Evolutionary conservation across 2,329 filamentous ascomycete genomes (phyloP), one percentile per base, ranked within the genome.

Genomic region (Colletotrichum tanaceti): DNA sequence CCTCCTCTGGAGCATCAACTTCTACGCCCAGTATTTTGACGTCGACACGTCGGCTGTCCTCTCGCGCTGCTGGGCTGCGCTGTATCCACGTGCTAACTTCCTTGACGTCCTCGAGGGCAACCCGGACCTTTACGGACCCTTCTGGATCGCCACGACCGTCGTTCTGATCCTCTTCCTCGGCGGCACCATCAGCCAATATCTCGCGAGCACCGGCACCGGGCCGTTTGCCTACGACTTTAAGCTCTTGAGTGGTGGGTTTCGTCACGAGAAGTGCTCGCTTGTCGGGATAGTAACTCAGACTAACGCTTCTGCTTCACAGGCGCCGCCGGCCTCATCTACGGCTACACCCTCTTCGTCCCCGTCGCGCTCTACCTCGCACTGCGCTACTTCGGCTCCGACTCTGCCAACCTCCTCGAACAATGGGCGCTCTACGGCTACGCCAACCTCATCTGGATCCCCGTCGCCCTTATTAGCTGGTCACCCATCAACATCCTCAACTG

Each of bases 71-170:
- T 90, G 90, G 80, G 91, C 94, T 1, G 91, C 95, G n/a, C 83
- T 98, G 46, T 97, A 92, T 80, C 96, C 96, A 53, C 90, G 93
- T 71, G 91, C 91, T 66, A 98, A 97, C 84, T 99, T 99, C 82
- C 90, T 99, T 71, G 96, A 99, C 77, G 93, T 98, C 43, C 87
- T 99, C 35, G 96, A 99, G 78, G 96, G 96, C 22, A 98, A 98
- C 79, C 93, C 96, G 1, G 96, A 99, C 77, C 84, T 99, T 41
- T 99, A 99, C 84, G 95, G 95, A 1, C 96, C 96, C 1, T 94
- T 98, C 77, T 99, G 96, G 96, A 98, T 99, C 81, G 96, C 96
- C 11, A 98, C 96, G 0, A 98, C 96, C 0, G 96, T 99, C 11
- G 91, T 99, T 14, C 87, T 99, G 71, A 98, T 99, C 69, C 82